phyloP scores from a whole-genome alignment of 164 flowering plant species.

The Litsea cubeba region DNA sequence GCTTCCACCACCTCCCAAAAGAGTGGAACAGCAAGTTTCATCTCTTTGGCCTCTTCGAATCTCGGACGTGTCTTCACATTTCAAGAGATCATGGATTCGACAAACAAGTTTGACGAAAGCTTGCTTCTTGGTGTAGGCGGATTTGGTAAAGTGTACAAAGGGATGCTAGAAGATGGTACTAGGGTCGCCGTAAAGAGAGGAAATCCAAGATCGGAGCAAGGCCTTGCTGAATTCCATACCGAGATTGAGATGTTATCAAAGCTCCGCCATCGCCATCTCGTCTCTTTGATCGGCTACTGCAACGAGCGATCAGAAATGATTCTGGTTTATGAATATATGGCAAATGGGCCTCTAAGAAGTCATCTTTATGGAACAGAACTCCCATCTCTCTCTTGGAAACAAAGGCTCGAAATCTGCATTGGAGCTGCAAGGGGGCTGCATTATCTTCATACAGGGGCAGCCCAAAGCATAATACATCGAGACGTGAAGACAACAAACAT shows the following conservation, averaged over 20 bases:
- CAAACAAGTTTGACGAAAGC: conserved; percentile 79
- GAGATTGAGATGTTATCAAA: conserved; percentile 94
- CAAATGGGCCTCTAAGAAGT: conserved; percentile 84
- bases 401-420: conserved; percentile 86
- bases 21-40: conserved; percentile 87
- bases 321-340: conserved; percentile 91
- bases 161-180: conserved; percentile 75
- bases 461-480: conserved; percentile 80
- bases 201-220: conserved; percentile 85
- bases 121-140: conserved; percentile 89
- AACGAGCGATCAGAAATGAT: conserved; percentile 91
- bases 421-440: conserved; percentile 94
- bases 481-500: conserved; percentile 94
- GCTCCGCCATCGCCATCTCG: conserved; percentile 94
- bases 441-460: conserved; percentile 94
- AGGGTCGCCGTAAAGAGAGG: conserved; percentile 88
- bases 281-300: conserved; percentile 87
- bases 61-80: conserved; percentile 68
- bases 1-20: conserved; percentile 70
- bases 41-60: conserved; percentile 60
- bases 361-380: conserved; percentile 85
- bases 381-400: conserved; percentile 78
- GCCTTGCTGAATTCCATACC: conserved; percentile 82
- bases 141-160: conserved; percentile 84
- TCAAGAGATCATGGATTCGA: conserved; percentile 78